Percentiles rank a stretch among this genome's conserved stretches.
Evolutionary conservation across 2,329 filamentous ascomycete species (phyloP).

Genomic region (Piedraia hortae): DNA sequence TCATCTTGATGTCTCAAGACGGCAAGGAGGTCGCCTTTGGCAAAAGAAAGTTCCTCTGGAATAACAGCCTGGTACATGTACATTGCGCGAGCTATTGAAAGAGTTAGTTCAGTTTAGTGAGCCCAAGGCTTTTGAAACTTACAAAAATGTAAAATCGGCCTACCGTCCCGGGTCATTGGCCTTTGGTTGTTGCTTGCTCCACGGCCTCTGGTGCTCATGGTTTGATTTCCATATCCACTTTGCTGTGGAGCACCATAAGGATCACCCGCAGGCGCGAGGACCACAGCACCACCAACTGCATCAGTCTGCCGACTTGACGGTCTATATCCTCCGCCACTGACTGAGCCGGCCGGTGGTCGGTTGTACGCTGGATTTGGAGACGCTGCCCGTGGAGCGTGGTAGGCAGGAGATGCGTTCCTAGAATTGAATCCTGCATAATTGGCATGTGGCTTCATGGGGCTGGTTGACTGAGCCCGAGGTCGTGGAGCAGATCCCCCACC

Average conservation of each 20-base stretch:
- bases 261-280: slow-evolving; percentile 16
- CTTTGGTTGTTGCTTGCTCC: too few relatives aligned
- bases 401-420: slow-evolving; percentile 14
- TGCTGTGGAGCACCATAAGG: slow-evolving; percentile 13
- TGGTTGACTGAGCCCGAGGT: slow-evolving; percentile 15
- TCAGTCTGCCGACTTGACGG: slow-evolving; percentile 18
- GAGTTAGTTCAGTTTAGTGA: slow-evolving; percentile 2
- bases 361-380: slow-evolving; percentile 14
- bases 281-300: slow-evolving; percentile 11
- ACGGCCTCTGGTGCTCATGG: slow-evolving; percentile 73
- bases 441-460: slow-evolving; percentile 15
- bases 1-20: slow-evolving; percentile 83
- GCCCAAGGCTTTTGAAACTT: slow-evolving; percentile 19
- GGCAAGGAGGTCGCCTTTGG: slow-evolving; percentile 73
- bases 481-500: slow-evolving; percentile 11
- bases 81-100: slow-evolving; percentile 48
- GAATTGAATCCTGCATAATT: slow-evolving; percentile 12
- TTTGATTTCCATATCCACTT: slow-evolving; percentile 24
- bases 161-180: slow-evolving; percentile 62
- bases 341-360: slow-evolving; percentile 10
- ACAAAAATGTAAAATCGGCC: slow-evolving; percentile 83
- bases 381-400: slow-evolving; percentile 14
- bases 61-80: slow-evolving; percentile 91
- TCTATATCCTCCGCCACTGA: slow-evolving; percentile 11
- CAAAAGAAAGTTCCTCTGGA: slow-evolving; percentile 76